Conservation (phyloP, 1,139 yeast species). For the Taphrina populina region DNA sequence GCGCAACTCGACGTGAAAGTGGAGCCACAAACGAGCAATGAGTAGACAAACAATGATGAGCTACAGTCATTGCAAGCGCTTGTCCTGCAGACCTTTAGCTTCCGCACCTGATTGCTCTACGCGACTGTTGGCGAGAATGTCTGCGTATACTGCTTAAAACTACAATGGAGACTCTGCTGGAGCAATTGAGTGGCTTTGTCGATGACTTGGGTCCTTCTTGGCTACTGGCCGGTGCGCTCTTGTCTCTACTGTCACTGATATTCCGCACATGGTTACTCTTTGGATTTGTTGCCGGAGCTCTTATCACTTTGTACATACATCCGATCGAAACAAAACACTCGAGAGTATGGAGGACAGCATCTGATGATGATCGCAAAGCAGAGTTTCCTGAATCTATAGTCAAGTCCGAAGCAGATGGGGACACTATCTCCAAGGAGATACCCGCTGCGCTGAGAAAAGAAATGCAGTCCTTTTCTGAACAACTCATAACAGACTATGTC, state of each 20-base stretch:
- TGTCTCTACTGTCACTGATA: not conserved
- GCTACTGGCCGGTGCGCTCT: not conserved
- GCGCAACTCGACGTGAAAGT: too few species aligned
- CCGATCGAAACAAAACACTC: not conserved
- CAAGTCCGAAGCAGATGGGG: not conserved
- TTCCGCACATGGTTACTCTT: constrained; percentile 7
- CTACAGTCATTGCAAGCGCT: too few species aligned
- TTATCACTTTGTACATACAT: constrained; percentile 7
- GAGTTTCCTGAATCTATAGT: not conserved
- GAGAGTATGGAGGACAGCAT: not conserved
- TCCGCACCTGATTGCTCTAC: too few species aligned
- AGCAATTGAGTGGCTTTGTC: not conserved
- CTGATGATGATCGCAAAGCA: too few species aligned
- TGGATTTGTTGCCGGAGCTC: constrained; percentile 3
- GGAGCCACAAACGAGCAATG: too few species aligned
- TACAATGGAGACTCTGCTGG: too few species aligned
- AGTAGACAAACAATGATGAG: too few species aligned
- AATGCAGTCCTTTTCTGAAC: not conserved
- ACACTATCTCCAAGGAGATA: not conserved
- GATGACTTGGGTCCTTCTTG: constrained; percentile 15
- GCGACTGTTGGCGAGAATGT: too few species aligned
- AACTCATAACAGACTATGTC: constrained; percentile 18
- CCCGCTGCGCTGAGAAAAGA: not conserved
- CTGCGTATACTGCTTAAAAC: too few species aligned
- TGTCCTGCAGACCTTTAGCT: too few species aligned